Conservation (phyloP, 768 basidiomycete species). For the Lanmaoa rubissima region DNA sequence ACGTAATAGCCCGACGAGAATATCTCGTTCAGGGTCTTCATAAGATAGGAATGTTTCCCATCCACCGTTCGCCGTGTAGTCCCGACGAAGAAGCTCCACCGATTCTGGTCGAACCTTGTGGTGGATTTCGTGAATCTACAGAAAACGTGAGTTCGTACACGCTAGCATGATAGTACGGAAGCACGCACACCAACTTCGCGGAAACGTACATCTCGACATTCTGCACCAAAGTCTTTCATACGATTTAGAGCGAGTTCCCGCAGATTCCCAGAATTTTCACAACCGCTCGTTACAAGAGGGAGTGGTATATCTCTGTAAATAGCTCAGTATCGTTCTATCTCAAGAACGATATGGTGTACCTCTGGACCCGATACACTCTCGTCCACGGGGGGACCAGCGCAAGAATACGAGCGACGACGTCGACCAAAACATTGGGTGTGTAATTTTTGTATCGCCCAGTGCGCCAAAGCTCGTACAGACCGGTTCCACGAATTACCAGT, state of each 20-base stretch:
- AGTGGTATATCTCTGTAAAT: constrained; percentile 85
- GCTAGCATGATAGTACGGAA: not conserved
- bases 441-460: constrained; percentile 99
- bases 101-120: constrained; percentile 95
- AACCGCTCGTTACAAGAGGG: constrained; percentile 93
- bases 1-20: constrained; percentile 89
- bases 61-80: constrained; percentile 96
- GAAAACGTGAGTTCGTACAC: not conserved
- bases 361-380: constrained; percentile 94
- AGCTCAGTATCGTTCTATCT: not conserved
- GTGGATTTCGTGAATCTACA: constrained; percentile 95
- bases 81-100: constrained; percentile 90
- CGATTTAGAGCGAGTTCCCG: constrained; percentile 93
- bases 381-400: constrained; percentile 99
- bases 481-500: constrained; percentile 95
- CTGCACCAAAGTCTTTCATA: constrained; percentile 99
- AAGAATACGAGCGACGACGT: constrained; percentile 93
- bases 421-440: constrained; percentile 97
- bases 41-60: constrained; percentile 99
- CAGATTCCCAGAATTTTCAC: constrained; percentile 96
- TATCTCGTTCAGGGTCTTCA: constrained; percentile 96
- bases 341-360: constrained; percentile 44
- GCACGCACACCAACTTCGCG: constrained; percentile 91
- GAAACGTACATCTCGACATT: constrained; percentile 95
- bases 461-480: constrained; percentile 92